Base-by-base conservation (phyloP, 2,329 filamentous ascomycete species). In the Stemphylium vesicarium region DNA sequence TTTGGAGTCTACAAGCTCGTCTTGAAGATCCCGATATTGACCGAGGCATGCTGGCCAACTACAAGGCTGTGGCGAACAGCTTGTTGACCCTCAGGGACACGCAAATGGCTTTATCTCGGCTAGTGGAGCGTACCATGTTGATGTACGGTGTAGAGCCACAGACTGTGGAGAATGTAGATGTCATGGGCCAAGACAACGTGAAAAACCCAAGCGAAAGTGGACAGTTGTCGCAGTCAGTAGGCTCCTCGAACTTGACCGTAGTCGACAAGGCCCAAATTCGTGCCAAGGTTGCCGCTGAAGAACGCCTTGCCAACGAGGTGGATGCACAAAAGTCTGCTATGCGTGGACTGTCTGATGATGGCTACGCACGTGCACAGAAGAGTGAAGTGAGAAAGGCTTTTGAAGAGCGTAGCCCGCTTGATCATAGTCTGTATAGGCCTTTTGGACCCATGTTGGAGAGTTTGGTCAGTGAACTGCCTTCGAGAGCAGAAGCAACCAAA, bases 361-460 rank as follows among this genome's bases (percentile, higher is more conserved):
- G 68, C 4, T 68, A 69, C 36, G 50, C 62, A 6, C 49, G 51
- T 32, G 37, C 50, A 7, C 60, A 60, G 4, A 70, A 65, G 47
- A 39, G 53, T 13, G 22, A 46, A 1, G 18, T 29, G 7, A 64
- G 33, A 7, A 62, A 47, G n/a, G 16, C 53, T 0, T 62, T 69
- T 11, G 65, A 70, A 32, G 62, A 62, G 33, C 63, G 53, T 11
- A 64, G 44, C 31, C 66, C 69, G 12, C 58, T 75, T 18, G 59
- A 63, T 4, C 59, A 73, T 35, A 74, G 71, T 42, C 55, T 70
- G 10, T 73, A 72, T 48, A 60, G 71, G 39, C 71, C 71, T 0
- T 74, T 75, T 48, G 62, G 58, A 2, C 52, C 62, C 15, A 66
- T 65, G 11, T 18, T 75, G 8, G 62, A 67, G 11, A 69, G 58